Percentiles rank a stretch among this genome's conserved stretches.
Conservation (phyloP, 805 yeast genomes). For the Starmerella bacillaris region DNA sequence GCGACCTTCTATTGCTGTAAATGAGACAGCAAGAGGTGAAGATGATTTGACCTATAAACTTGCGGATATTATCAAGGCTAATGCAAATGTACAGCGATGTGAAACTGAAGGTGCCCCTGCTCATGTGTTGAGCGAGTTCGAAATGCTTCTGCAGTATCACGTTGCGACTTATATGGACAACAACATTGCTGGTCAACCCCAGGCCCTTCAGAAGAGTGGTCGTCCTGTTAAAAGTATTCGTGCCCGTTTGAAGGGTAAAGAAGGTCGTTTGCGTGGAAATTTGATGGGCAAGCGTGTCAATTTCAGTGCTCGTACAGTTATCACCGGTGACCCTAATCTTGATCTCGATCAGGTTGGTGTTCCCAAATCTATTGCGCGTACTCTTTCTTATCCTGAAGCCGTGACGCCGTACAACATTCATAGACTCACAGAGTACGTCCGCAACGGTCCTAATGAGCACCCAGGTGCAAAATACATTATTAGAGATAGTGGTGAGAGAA, state of each 20-base stretch:
- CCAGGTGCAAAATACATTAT: slow-evolving; percentile 99
- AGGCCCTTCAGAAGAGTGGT: slow-evolving; percentile 94
- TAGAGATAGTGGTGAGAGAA: slow-evolving; percentile 97
- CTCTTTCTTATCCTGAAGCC: slow-evolving; percentile 88
- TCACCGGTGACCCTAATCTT: slow-evolving; percentile 95
- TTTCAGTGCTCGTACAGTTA: slow-evolving; percentile 96
- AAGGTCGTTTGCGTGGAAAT: slow-evolving; percentile 86
- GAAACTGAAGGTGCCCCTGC: slow-evolving; percentile 99
- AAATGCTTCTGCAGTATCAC: slow-evolving; percentile 84
- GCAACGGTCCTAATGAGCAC: slow-evolving; percentile 97
- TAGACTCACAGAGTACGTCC: slow-evolving; percentile 74
- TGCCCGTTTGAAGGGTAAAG: slow-evolving; percentile 99
- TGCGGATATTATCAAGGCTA: slow-evolving; percentile 92
- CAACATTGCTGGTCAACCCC: slow-evolving; percentile 99
- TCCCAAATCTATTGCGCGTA: slow-evolving; percentile 89
- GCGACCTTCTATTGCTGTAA: slow-evolving; percentile 94
- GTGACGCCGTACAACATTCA: slow-evolving; percentile 97
- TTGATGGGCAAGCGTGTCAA: slow-evolving; percentile 99
- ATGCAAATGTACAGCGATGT: slow-evolving; percentile 87
- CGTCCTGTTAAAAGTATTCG: slow-evolving; percentile 96
- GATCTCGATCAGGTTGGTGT: slow-evolving; percentile 98
- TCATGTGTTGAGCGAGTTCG: slow-evolving; percentile 92
- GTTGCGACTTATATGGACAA: slow-evolving; percentile 99
- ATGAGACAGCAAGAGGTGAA: slow-evolving; percentile 96
- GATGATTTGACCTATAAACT: slow-evolving; percentile 96